Base-by-base conservation (phyloP, 2,329 filamentous ascomycete species). In the Colletotrichum sansevieriae region DNA sequence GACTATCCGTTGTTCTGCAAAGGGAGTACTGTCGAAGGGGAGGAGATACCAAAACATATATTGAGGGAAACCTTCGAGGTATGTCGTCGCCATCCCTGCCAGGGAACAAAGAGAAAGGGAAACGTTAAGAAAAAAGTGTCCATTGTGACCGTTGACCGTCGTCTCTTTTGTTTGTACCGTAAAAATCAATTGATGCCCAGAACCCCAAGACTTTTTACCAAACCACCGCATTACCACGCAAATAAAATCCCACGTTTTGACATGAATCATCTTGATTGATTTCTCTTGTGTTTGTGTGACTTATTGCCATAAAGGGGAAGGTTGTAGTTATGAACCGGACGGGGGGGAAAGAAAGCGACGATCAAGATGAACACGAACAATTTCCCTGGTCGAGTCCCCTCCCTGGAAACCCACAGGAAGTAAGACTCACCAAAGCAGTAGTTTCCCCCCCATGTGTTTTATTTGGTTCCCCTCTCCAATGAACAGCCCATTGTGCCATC, bases 401-500 rank as follows among this genome's bases (percentile, higher is more conserved):
- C 41, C 49, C n/a, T 43, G 25, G 29, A 54, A 54, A 54, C 25
- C 46, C 58, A 57, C 54, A 15, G 39, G 54, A 35, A 54, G 59
- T 7, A 29, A 46, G 46, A 54, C 59, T 62, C 59, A 54, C 59
- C 59, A 37, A 43, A 37, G 20, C 35, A n/a, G 25, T 54, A 35
- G n/a, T 61, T 62, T 46, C 47, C 66, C 49, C 72, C 57, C 61
- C 63, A 54, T 69, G 65, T 37, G 43, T 60, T 67, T 33, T 60
- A 11, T 11, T 39, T 39, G 37, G 37, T 39, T 54, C 35, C 49
- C 49, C 49, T 29, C 49, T 68, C 65, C 65, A 56, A 56, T 68
- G 65, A 69, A 79, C 80, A 76, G 79, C 81, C 81, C 62, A 56
- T 68, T 67, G 81, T 82, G 80, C 79, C 79, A 79, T 80, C 78